Evolutionary conservation across 148 eudicot genomes (phyloP), one percentile per base, ranked within the genome.

Genomic region (Bassia scoparia): DNA sequence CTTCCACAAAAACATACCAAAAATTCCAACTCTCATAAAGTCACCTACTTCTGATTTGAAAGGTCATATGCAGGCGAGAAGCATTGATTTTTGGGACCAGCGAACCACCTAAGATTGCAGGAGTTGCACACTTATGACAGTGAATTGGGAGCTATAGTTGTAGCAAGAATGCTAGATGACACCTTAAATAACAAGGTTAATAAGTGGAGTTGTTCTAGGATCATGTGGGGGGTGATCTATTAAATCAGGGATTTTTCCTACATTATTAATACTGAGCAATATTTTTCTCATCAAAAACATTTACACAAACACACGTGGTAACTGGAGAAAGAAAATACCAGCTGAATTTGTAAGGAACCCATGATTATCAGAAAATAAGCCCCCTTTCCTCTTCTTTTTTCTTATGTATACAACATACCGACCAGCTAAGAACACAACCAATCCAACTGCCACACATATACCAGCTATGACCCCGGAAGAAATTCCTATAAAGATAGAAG

Each of bases 381-480:
- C 73, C 24, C 63, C 49, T 58, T 56, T 67, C 50, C 61, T 77
- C 77, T 75, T 86, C 80, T 79, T 88, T 81, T 83, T 84, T 74
- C 77, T 82, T 30, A 67, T 67, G 37, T 64, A 77, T 15, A 38
- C 30, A 49, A 80, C 35, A 79, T 80, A 86, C 60, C 82, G 65
- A 35, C 80, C 81, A 53, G 76, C 79, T 26, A 81, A 86, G 56
- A 82, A 53, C 35, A 80, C 38, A 66, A 74, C 53, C 63, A 86
- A 20, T 63, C 71, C 87, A 63, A 66, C 84, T 26, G 78, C 88
- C 43, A 74, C 74, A 63, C 76, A 61, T 77, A 86, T 63, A 35
- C 89, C 90, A 68, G 79, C 89, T 53, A 85, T 72, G 52, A 74
- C 83, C 77, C 87, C 90, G 76, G 74, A 33, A 48, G 89, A 78